Evolutionary conservation across 2,329 filamentous ascomycete genomes (phyloP).

Genomic region (Cladophialophora bantiana): DNA sequence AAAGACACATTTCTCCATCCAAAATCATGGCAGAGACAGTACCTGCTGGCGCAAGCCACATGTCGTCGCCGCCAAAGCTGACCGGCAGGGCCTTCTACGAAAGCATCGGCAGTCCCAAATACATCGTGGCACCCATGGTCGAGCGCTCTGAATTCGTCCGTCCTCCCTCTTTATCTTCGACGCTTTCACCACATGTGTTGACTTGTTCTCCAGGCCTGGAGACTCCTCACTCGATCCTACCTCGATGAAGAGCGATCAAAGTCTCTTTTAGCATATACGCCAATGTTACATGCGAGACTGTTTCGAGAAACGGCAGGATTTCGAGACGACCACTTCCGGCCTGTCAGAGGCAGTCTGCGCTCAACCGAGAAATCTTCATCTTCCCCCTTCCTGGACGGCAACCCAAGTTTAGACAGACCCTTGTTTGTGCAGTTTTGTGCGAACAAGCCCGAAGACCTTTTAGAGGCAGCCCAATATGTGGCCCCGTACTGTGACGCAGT

Average conservation of each 20-base stretch:
- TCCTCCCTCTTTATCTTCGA: conserved; percentile 38
- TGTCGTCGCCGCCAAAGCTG: conserved; percentile 61
- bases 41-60: conserved; percentile 17
- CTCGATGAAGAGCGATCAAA: conserved; percentile 70
- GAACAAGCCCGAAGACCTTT: conserved; percentile 56
- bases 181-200: conserved; percentile 22
- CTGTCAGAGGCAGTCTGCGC: conserved; percentile 55
- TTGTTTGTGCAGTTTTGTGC: conserved; percentile 94
- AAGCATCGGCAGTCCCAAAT: conserved; percentile 89
- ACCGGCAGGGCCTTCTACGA: conserved; percentile 91
- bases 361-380: conserved; percentile 46
- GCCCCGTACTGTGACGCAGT: conserved; percentile 92
- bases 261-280: conserved; percentile 83
- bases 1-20: conserved; percentile 4
- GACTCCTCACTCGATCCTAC: conserved; percentile 93
- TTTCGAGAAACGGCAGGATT: conserved; percentile 80
- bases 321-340: conserved; percentile 81
- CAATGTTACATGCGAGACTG: conserved; percentile 93
- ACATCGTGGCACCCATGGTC: conserved; percentile 95
- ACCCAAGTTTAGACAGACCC: conserved; percentile 81
- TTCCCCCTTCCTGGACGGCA: conserved; percentile 77
- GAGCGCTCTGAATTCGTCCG: conserved; percentile 96
- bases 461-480: conserved; percentile 74
- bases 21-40: conserved; percentile 31
- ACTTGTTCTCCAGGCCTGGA: conserved; percentile 75